Base-by-base conservation (phyloP, 257 asterid species). In the Solanum virginianum region DNA sequence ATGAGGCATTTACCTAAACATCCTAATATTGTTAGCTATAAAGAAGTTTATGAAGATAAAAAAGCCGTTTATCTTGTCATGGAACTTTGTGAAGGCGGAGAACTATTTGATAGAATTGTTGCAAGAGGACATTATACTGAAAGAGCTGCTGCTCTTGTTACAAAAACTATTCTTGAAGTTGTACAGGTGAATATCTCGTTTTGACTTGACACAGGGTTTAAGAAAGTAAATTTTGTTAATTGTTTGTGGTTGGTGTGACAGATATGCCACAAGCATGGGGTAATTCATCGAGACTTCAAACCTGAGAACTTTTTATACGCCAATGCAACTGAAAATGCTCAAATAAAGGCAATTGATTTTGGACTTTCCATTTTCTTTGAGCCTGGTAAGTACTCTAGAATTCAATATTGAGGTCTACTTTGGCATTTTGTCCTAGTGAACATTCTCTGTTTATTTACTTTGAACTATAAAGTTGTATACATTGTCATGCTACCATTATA, bases 71-170 rank as follows among this genome's bases (percentile, higher is more conserved):
- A 92, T 82, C 92, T 95, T 80, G 94, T 95, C 4, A 95, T 95
- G 98, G 98, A 95, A 89, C 92, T 94, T n/a, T 94, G 98, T 86
- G 91, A 92, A 72, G 97, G 98, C 9, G 98, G 98, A 0, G 98
- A 95, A 79, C 83, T 95, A 6, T 95, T 95, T 75, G 98, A 95
- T 86, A 94, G 98, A 87, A 94, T 95, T 29, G 92, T 95, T 18
- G 90, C 93, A 0, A 91, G 89, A 75, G 98, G 98, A 5, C 98
- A 95, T 90, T 95, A 91, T n/a, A 93, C 97, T 3, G 98, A 95
- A 86, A 88, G 97, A 88, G 95, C 93, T 51, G 97, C 98, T 49
- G 95, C 97, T 10, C 89, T 63, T 51, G 98, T 89, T 24, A 91
- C 94, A 86, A 93, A 93, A 86, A 95, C 97, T 24, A 94, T 95